A percentile compares a stretch with the other conserved stretches of the same genome.
These are phyloP conservation scores for Termitomyces sp. DNA, from an alignment of 768 basidiomycete species.

Conservation along the genomic window DNA sequence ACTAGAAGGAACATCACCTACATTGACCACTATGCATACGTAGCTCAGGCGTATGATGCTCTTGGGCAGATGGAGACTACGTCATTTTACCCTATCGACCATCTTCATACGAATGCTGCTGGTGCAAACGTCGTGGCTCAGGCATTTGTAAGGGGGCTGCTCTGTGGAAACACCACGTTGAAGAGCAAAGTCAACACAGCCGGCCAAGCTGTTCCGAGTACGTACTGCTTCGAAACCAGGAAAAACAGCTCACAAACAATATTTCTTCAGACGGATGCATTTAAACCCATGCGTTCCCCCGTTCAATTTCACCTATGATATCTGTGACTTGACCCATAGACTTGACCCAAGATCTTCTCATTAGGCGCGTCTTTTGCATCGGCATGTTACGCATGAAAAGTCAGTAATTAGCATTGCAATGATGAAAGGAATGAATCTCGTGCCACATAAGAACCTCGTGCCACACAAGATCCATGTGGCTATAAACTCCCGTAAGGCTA, in stretches of 20 bases:
- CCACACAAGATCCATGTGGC: neutral
- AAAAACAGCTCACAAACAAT: neutral
- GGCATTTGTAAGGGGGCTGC: conserved; percentile 41
- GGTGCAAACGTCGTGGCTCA: conserved; percentile 45
- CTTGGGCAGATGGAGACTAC: conserved; percentile 34
- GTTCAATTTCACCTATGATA: neutral
- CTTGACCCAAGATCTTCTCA: neutral
- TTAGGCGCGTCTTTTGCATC: no score
- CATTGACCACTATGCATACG: conserved; percentile 43
- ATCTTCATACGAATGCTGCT: conserved; percentile 39
- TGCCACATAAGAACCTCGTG: no score
- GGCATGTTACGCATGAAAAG: neutral
- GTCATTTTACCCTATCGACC: conserved; percentile 41
- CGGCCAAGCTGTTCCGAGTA: neutral
- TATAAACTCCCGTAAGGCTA: neutral
- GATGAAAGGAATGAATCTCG: no score
- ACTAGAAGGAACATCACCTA: conserved; percentile 34
- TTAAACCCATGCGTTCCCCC: neutral
- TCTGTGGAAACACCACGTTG: conserved; percentile 34
- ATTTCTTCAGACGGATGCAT: neutral
- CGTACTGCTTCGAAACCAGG: neutral
- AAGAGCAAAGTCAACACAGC: conserved; percentile 13
- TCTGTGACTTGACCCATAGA: neutral
- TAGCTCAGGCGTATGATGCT: conserved; percentile 36
- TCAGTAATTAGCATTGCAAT: no score